Percentiles rank a stretch among this genome's conserved stretches.
These are phyloP conservation scores for Saitozyma podzolica DNA, from an alignment of 768 basidiomycete species.

Conservation along the genomic window DNA sequence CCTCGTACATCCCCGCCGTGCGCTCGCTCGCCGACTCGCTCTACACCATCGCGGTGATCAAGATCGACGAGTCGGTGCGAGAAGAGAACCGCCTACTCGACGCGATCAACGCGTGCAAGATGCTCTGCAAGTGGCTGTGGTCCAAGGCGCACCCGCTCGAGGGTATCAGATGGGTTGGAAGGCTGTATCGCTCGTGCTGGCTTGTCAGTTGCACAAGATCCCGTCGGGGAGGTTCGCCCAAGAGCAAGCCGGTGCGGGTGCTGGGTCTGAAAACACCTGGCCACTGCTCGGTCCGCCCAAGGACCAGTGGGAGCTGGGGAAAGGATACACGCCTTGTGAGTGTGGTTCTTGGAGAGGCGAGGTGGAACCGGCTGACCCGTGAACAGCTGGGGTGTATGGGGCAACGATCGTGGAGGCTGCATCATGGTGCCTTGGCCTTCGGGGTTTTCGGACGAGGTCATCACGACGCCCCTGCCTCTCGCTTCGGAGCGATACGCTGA, in stretches of 20 bases:
- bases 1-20: constrained; percentile 36
- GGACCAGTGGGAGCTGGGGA: constrained; percentile 29
- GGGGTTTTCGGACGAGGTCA: constrained; percentile 15
- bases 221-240: constrained; percentile 9
- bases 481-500: constrained; percentile 14
- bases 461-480: constrained; percentile 31
- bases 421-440: constrained; percentile 21
- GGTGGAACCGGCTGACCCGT: constrained; percentile 1
- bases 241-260: background rate
- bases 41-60: constrained; percentile 17
- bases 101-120: constrained; percentile 27
- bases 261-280: constrained; percentile 5
- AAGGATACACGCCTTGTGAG: constrained; percentile 37
- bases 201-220: constrained; percentile 30
- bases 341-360: background rate
- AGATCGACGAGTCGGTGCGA: constrained; percentile 23
- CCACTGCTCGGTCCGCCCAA: constrained; percentile 22
- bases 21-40: constrained; percentile 26
- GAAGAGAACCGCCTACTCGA: constrained; percentile 31
- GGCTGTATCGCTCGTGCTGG: constrained; percentile 23
- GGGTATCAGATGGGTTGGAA: constrained; percentile 13
- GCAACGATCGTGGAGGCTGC: constrained; percentile 21
- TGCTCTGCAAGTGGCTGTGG: constrained; percentile 32
- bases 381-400: constrained; percentile 31
- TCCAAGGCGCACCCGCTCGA: constrained; percentile 19